Evolutionary conservation across 75 land plant species (phyloP).

Genomic region (Isoetes taiwanensis): DNA sequence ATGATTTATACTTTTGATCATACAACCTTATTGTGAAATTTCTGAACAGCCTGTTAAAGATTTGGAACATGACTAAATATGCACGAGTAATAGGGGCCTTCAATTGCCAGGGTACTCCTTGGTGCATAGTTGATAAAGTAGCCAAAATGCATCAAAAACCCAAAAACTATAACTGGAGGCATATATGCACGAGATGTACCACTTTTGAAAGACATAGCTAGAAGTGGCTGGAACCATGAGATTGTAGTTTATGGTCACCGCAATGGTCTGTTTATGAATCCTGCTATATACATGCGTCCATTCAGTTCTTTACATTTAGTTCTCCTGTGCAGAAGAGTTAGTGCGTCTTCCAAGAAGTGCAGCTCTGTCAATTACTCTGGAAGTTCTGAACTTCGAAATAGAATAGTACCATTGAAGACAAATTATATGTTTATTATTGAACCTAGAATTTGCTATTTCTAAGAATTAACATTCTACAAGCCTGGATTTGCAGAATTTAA

Average conservation of each 20-base stretch:
- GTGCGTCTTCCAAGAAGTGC: constrained; percentile 37
- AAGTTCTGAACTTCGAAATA: constrained; percentile 66
- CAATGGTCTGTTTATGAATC: too few relatives aligned
- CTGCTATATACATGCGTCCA: too few relatives aligned
- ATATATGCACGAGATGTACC: constrained; percentile 56
- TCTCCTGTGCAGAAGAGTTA: constrained; percentile 45
- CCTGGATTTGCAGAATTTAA: too few relatives aligned
- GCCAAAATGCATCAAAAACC: constrained; percentile 37
- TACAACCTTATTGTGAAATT: too few relatives aligned
- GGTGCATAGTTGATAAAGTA: constrained; percentile 66
- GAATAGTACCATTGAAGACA: too few relatives aligned
- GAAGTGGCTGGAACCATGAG: constrained; percentile 63
- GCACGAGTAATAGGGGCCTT: neutral
- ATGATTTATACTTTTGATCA: too few relatives aligned
- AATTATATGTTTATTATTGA: too few relatives aligned
- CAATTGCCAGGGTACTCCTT: constrained; percentile 40
- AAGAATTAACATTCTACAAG: too few relatives aligned
- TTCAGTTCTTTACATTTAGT: too few relatives aligned
- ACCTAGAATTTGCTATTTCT: too few relatives aligned
- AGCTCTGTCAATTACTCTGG: constrained; percentile 53
- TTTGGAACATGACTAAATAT: constrained; percentile 1
- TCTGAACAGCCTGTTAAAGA: neutral
- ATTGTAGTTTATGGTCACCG: constrained; percentile 43
- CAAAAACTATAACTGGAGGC: constrained; percentile 36
- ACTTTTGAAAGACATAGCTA: constrained; percentile 39